phyloP scores from a whole-genome alignment of 345 rosid species.

The Eucalyptus cloeziana region DNA sequence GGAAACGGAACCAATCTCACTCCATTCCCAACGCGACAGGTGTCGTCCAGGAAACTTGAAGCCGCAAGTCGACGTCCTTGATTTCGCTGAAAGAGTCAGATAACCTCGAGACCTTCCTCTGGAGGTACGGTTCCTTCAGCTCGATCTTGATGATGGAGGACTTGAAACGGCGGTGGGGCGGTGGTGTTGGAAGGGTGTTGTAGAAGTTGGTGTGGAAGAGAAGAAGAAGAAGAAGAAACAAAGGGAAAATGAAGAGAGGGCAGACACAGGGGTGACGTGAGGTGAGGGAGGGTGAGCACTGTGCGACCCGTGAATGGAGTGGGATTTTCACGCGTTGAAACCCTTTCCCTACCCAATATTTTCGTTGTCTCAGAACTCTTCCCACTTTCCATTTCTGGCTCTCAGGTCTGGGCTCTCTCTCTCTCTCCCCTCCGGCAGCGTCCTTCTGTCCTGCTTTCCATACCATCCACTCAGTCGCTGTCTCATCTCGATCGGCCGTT shows the following conservation, averaged over 20 bases:
- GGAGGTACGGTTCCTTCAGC: constrained; percentile 66
- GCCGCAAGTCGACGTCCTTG: constrained; percentile 32
- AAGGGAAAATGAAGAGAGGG: no score
- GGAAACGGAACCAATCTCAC: not conserved
- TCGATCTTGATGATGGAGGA: constrained; percentile 3
- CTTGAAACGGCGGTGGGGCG: no score
- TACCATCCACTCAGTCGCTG: not conserved
- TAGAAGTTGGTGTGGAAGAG: no score
- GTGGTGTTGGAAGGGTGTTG: no score
- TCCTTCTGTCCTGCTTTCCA: not conserved
- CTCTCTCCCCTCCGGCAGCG: not conserved
- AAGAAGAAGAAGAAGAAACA: no score
- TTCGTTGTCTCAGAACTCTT: not conserved
- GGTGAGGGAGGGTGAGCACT: no score
- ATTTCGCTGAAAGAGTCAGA: constrained; percentile 54
- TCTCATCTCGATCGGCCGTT: not conserved
- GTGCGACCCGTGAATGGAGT: no score
- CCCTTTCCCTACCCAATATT: not conserved
- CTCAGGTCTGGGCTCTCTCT: not conserved
- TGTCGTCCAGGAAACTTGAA: no score
- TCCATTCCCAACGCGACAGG: no score
- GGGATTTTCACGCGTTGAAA: no score
- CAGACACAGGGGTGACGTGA: no score
- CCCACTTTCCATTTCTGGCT: not conserved
- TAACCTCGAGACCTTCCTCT: constrained; percentile 62